phyloP scores from a whole-genome alignment of 371 early-diverging fungal species.

The Fennellomyces sp. region DNA sequence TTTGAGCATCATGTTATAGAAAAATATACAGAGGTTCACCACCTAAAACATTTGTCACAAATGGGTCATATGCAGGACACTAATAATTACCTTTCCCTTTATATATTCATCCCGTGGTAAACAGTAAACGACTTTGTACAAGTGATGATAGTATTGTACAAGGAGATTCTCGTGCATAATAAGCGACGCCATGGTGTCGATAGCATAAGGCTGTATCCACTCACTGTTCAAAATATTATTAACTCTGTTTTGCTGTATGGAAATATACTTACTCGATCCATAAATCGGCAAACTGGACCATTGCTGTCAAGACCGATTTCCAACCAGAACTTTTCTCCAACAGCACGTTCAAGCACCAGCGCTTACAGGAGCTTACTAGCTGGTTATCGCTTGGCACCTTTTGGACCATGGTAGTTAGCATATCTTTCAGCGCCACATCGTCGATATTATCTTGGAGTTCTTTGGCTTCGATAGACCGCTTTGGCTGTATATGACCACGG shows the following conservation, averaged over 20 bases:
- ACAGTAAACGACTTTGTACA: conserved; percentile 4
- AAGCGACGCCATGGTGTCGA: conserved; percentile 12
- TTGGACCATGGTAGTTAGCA: not conserved
- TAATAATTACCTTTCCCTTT: not conserved
- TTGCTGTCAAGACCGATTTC: conserved; percentile 25
- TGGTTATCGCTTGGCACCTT: not conserved
- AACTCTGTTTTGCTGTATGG: not conserved
- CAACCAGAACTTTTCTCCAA: conserved; percentile 13
- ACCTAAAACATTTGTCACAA: not conserved
- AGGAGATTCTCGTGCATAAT: conserved; percentile 15
- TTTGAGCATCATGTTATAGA: not conserved
- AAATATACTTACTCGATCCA: conserved; percentile 28
- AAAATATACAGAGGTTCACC: not conserved
- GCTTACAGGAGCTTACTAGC: not conserved
- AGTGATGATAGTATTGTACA: conserved; percentile 3
- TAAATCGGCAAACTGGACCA: conserved; percentile 35
- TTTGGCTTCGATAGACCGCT: conserved; percentile 1
- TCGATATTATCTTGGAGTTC: not conserved
- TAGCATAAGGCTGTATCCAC: conserved; percentile 9
- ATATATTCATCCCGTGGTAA: not conserved
- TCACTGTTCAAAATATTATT: conserved; percentile 12
- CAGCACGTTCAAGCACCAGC: conserved; percentile 17
- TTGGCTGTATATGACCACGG: not conserved
- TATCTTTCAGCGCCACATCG: not conserved
- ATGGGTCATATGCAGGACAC: not conserved